Percentiles rank a stretch among this genome's conserved stretches.
phyloP scores from a whole-genome alignment of 192 early-diverging fungal species.

The Paraglomus occultum region DNA sequence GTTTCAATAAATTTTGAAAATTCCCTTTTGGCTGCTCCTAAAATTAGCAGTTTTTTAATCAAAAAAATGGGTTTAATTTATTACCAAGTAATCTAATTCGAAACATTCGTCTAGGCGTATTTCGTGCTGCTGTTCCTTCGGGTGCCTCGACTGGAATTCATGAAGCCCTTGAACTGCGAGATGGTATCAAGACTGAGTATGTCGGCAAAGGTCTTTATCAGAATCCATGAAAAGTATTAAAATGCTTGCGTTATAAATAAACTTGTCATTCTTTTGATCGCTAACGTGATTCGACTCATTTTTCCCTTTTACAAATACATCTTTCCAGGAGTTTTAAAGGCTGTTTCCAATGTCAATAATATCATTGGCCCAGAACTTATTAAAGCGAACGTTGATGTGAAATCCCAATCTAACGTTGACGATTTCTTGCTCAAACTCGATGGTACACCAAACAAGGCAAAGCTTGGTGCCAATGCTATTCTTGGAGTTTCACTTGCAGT shows the following conservation, averaged over 20 bases:
- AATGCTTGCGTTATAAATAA: neutral
- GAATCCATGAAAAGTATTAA: neutral
- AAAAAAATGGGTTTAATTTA: neutral
- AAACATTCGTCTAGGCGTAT: constrained; percentile 57
- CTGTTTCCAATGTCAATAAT: constrained; percentile 90
- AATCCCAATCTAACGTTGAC: constrained; percentile 87
- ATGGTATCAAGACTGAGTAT: constrained; percentile 79
- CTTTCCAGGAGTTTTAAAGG: constrained; percentile 84
- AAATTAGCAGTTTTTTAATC: neutral
- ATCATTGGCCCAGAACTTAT: constrained; percentile 83
- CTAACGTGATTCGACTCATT: constrained; percentile 3
- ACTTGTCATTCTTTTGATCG: neutral
- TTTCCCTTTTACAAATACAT: neutral
- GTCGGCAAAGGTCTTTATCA: constrained; percentile 85
- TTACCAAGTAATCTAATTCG: constrained; percentile 1
- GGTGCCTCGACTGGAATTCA: constrained; percentile 99
- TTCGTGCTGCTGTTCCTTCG: constrained; percentile 97
- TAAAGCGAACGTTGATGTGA: constrained; percentile 69
- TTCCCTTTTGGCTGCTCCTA: neutral
- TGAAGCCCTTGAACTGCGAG: constrained; percentile 98
- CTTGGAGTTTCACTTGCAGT: constrained; percentile 98
- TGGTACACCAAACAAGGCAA: constrained; percentile 93
- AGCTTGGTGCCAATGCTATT: constrained; percentile 97
- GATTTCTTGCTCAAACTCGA: constrained; percentile 90
- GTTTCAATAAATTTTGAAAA: neutral